Evolutionary conservation across 2,329 filamentous ascomycete genomes (phyloP).

Genomic region (Colletotrichum tamarilloi): DNA sequence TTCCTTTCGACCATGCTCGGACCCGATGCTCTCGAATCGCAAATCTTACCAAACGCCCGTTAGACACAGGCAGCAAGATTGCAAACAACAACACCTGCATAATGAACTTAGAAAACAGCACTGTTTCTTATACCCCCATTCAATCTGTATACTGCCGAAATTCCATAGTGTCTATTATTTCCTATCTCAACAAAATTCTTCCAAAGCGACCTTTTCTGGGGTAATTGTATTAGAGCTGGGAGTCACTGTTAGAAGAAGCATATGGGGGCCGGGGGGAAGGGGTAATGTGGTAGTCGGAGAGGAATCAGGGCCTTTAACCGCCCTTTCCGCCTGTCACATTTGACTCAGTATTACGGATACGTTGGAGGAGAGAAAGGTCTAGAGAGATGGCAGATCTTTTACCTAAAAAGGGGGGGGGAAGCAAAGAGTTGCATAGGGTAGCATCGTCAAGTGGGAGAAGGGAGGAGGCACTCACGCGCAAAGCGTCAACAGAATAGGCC

Average conservation of each 20-base stretch:
- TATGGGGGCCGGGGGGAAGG: not conserved
- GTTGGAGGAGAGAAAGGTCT: slow-evolving; percentile 1
- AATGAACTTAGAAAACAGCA: slow-evolving; percentile 20
- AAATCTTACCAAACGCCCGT: slow-evolving; percentile 4
- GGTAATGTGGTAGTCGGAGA: not conserved
- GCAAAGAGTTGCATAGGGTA: slow-evolving; percentile 13
- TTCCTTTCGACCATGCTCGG: not conserved
- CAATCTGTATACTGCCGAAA: slow-evolving; percentile 22
- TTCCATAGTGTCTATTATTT: slow-evolving; percentile 27
- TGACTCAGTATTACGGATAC: not conserved
- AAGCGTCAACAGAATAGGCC: not conserved
- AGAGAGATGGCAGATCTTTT: slow-evolving; percentile 10
- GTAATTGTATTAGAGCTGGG: slow-evolving; percentile 4
- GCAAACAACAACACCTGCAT: slow-evolving; percentile 12
- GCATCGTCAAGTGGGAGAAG: slow-evolving; percentile 1
- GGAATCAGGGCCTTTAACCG: slow-evolving; percentile 2
- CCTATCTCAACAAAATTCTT: not conserved
- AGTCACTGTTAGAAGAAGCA: slow-evolving; percentile 8
- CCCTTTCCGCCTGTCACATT: slow-evolving; percentile 24
- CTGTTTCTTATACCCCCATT: slow-evolving; percentile 24
- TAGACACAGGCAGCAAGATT: slow-evolving; percentile 15
- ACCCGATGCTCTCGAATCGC: not conserved
- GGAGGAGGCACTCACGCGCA: not conserved
- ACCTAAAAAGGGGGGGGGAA: not conserved
- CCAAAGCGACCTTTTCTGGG: slow-evolving; percentile 1